Evolutionary conservation across 78 protist species (phyloP), one percentile per base, ranked within the genome.

Genomic region (Isochrysis galbana): DNA sequence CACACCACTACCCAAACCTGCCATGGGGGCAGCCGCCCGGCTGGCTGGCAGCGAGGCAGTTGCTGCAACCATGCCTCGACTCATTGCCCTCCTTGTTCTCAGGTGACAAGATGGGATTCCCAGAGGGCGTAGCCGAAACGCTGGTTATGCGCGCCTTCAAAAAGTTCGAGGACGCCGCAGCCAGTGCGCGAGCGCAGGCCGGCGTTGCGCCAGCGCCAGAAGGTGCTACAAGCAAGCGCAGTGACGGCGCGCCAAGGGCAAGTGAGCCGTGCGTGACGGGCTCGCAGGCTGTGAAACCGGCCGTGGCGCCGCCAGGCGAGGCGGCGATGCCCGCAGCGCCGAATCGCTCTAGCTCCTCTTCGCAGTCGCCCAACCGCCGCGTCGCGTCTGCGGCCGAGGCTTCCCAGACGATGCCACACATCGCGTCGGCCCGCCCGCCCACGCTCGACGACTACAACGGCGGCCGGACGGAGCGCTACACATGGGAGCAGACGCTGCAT

Each of bases 401-500:
- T 7, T 2, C 72, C 29, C 36, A 22, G 72, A 61, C 72, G 32
- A 32, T 17, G 72, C 72, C 72, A 32, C 72, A 22, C 72, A 11
- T 2, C 4, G 36, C 72, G 72, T 32, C 2, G 32, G 72, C 72
- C 19, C 32, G 72, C 36, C 32, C 72, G 72, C 72, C 32, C 29
- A 11, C 3, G 32, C 32, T 51, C 61, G 61, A 7, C 14, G 29
- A 46, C 29, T 80, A 80, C 54, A 80, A 80, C 11, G 88, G 88
- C n/a, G 54, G 88, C 21, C 36, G 19, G 25, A 44, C 55, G 21
- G 54, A 2, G 23, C 34, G 36, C 5, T 80, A 44, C 88, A 5
- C 17, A 38, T 80, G 88, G 88, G 88, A 80, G 88, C 88, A 80
- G 38, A 80, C 88, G 88, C 11, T 80, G 29, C 22, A 5, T 36